Percentiles rank a stretch among this genome's conserved stretches.
Evolutionary conservation across 2,329 filamentous ascomycete species (phyloP).

Genomic region (Arthrobotrys megalospora): DNA sequence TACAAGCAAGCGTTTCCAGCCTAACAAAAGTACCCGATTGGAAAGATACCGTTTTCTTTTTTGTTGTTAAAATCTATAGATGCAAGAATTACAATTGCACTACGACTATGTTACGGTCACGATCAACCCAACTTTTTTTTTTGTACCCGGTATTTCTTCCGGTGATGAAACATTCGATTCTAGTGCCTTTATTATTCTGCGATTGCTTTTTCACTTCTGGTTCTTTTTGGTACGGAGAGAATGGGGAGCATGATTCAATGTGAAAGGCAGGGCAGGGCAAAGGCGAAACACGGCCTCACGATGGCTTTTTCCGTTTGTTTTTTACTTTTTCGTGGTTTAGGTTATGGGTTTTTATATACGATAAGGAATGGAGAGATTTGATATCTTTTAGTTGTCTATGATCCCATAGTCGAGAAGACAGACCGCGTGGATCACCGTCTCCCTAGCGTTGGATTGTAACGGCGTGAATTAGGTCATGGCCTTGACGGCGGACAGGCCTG

Average conservation of each 20-base stretch:
- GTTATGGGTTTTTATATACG: constrained; percentile 23
- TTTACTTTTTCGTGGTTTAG: not conserved
- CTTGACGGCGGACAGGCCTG: too few relatives aligned
- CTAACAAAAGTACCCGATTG: constrained; percentile 21
- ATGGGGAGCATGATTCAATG: constrained; percentile 19
- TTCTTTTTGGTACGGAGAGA: constrained; percentile 22
- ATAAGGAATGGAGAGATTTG: constrained; percentile 23
- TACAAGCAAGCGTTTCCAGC: constrained; percentile 24
- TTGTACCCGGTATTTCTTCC: not conserved
- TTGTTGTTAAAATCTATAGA: constrained; percentile 16
- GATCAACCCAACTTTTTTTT: not conserved
- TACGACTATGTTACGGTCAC: constrained; percentile 1
- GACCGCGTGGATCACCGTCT: too few relatives aligned
- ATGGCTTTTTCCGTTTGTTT: constrained; percentile 15
- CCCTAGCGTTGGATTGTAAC: too few relatives aligned
- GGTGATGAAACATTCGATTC: constrained; percentile 7
- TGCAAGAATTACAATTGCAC: constrained; percentile 15
- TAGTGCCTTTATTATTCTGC: constrained; percentile 4
- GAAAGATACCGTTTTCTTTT: constrained; percentile 24
- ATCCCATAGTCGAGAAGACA: too few relatives aligned
- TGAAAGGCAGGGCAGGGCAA: not conserved
- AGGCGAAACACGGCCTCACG: constrained; percentile 8
- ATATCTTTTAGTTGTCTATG: not conserved
- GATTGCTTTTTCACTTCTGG: constrained; percentile 6
- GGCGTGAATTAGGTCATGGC: too few relatives aligned